Conservation (phyloP, 805 yeast genomes). For the Candida maesae region DNA sequence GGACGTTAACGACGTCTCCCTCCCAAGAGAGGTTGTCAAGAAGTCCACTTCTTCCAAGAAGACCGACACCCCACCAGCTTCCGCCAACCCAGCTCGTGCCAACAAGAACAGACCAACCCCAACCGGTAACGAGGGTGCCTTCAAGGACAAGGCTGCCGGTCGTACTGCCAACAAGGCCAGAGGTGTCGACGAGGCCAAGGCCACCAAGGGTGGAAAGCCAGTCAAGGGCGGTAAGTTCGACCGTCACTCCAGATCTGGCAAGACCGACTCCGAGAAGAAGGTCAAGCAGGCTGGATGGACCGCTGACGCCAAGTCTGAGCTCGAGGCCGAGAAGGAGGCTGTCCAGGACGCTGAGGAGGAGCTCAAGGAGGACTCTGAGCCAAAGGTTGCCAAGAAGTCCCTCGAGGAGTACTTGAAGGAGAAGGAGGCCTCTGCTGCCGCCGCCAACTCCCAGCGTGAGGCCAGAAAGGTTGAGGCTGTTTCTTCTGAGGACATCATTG, state of each 20-base stretch:
- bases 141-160: constrained; percentile 71
- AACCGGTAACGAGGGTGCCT: constrained; percentile 87
- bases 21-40: constrained; percentile 75
- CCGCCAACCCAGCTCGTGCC: constrained; percentile 77
- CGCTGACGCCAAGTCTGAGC: constrained; percentile 66
- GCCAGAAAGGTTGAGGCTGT: constrained; percentile 35
- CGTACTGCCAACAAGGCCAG: constrained; percentile 48
- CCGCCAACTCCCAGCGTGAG: constrained; percentile 41
- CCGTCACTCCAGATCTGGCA: constrained; percentile 84
- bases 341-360: constrained; percentile 46
- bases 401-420: constrained; percentile 85
- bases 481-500: constrained; percentile 53
- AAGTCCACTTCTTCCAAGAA: constrained; percentile 82
- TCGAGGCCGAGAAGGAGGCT: constrained; percentile 62
- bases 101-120: constrained; percentile 65
- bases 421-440: constrained; percentile 53
- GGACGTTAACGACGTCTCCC: constrained; percentile 56
- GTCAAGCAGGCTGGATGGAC: constrained; percentile 83
- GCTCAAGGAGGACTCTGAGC: constrained; percentile 36
- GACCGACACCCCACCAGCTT: constrained; percentile 75
- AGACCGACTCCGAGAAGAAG: constrained; percentile 81
- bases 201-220: constrained; percentile 45
- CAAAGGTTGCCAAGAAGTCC: constrained; percentile 58
- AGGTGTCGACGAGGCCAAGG: constrained; percentile 51
- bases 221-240: constrained; percentile 52